Conservation (phyloP, 768 basidiomycete genomes). For the Sutorius australiensis region DNA sequence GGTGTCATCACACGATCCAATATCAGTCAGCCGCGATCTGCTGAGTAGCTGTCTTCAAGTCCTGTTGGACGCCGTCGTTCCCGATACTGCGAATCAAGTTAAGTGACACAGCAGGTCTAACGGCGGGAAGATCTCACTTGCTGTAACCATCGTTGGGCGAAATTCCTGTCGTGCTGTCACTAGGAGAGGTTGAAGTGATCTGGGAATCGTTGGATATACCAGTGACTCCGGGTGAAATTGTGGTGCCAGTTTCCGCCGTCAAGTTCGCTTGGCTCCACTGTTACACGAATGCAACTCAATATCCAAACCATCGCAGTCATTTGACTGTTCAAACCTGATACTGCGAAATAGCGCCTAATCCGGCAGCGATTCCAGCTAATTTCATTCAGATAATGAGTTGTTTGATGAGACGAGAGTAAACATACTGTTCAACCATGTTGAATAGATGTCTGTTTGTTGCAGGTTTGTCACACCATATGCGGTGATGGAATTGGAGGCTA, state of each 20-base stretch:
- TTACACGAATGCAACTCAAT: slow-evolving; percentile 9
- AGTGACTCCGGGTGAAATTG: slow-evolving; percentile 34
- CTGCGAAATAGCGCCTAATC: slow-evolving; percentile 27
- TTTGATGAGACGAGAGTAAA: neutral
- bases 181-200: slow-evolving; percentile 32
- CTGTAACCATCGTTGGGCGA: slow-evolving; percentile 68
- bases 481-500: slow-evolving; percentile 21
- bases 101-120: neutral
- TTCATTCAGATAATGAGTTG: slow-evolving; percentile 6
- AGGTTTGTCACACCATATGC: slow-evolving; percentile 50
- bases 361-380: slow-evolving; percentile 39
- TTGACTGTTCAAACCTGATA: slow-evolving; percentile 28
- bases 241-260: slow-evolving; percentile 44
- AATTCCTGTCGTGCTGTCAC: slow-evolving; percentile 38
- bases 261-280: slow-evolving; percentile 57
- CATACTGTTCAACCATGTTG: slow-evolving; percentile 50
- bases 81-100: slow-evolving; percentile 23
- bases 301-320: neutral
- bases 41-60: slow-evolving; percentile 33
- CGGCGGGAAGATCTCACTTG: slow-evolving; percentile 22
- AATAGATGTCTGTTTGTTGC: slow-evolving; percentile 52
- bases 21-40: slow-evolving; percentile 31
- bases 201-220: slow-evolving; percentile 28
- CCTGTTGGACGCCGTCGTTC: slow-evolving; percentile 30
- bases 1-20: neutral